phyloP scores from a whole-genome alignment of 2,329 filamentous ascomycete species.

The Lasiodiplodia hormozganensis region DNA sequence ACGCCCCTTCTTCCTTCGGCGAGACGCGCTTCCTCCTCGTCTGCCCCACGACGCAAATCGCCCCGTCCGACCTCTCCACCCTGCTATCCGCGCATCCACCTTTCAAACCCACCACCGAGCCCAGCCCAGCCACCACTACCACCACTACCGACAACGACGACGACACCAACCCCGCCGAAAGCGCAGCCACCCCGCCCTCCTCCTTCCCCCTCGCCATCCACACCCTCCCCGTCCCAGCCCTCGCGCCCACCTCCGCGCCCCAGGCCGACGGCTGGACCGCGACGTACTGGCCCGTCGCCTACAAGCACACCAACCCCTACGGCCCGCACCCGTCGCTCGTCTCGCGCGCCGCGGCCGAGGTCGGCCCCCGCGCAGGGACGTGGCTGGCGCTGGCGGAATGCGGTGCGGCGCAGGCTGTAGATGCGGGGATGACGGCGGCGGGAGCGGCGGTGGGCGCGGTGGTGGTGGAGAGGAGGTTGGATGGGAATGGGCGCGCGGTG shows the following conservation, averaged over 20 bases:
- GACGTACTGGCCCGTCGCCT: constrained; percentile 83
- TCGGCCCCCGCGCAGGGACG: constrained; percentile 66
- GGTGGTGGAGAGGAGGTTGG: constrained; percentile 65
- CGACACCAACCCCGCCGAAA: not conserved
- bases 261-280: constrained; percentile 78
- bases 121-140: not conserved
- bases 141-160: not conserved
- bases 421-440: constrained; percentile 62
- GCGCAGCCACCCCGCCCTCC: not conserved
- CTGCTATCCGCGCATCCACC: constrained; percentile 43
- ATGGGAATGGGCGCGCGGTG: constrained; percentile 40
- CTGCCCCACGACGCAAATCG: constrained; percentile 59
- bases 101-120: constrained; percentile 49
- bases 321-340: constrained; percentile 82
- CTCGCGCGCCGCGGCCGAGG: constrained; percentile 71
- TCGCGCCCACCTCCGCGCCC: constrained; percentile 76
- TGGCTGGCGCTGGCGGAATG: constrained; percentile 74
- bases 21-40: constrained; percentile 58
- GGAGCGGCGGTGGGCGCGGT: constrained; percentile 78
- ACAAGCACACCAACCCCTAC: constrained; percentile 86
- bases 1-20: constrained; percentile 41
- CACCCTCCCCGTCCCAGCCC: constrained; percentile 71
- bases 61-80: constrained; percentile 59
- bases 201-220: constrained; percentile 61
- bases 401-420: constrained; percentile 62